Evolutionary conservation across 176 grass and related monocot species (phyloP), one percentile per base, ranked within the genome.

Genomic region (Carex cristatella): DNA sequence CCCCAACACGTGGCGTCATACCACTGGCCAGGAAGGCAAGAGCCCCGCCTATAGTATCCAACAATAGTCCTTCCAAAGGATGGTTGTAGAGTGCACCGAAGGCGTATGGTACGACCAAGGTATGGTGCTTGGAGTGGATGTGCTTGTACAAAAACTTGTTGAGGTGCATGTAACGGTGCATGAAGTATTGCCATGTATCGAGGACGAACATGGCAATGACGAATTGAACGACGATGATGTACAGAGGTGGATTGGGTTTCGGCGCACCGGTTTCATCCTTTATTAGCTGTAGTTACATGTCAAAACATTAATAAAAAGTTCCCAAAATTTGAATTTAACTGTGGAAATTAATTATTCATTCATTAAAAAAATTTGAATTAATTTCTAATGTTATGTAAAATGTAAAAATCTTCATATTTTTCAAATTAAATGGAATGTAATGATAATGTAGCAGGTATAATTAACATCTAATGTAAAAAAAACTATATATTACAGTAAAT

Each of bases 111-210:
- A 95, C 94, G 8, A 95, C 81, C 35, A 95, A 84, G 3, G 55
- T 87, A 76, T 95, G 91, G 57, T 95, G 94, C 89, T 91, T 91
- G 19, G 94, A 95, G 64, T 95, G 94, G 74, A 95, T 91, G 81
- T 95, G 94, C 28, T 88, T 91, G 75, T 95, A 93, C 1, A 93
- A 44, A 38, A 95, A 93, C 75, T 91, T 95, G 86, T 95, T 95
- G 8, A 81, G 51, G 89, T 97, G 91, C 91, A 97, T 97, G 82
- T 90, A 97, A 76, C 94, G 82, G 84, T 97, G 94, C 86, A 93
- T 91, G 84, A 97, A 97, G 81, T 97, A 93, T 60, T 97, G 94
- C 94, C 94, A 97, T 78, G 94, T 91, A 44, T 97, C 94, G 83
- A 97, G 84, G 16, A 95, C 89, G 40, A 91, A 54, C 94, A 95